Evolutionary conservation across 2,329 filamentous ascomycete species (phyloP).

Genomic region (Pseudocercospora eumusae): DNA sequence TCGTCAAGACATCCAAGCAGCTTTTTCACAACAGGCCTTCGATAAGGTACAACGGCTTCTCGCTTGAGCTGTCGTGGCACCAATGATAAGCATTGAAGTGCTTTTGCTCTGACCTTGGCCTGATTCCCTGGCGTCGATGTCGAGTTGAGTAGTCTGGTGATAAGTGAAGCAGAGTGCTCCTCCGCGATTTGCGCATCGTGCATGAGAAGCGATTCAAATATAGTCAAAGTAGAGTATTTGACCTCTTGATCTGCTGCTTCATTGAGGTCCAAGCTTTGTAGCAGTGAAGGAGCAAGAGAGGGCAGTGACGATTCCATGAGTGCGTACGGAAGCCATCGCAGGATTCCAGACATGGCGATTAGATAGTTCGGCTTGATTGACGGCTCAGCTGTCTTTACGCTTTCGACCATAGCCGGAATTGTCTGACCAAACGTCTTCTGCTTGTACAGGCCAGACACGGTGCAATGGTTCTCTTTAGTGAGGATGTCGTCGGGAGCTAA

Average conservation of each 20-base stretch:
- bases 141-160: slow-evolving; percentile 57
- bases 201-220: slow-evolving; percentile 59
- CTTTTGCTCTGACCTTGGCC: slow-evolving; percentile 49
- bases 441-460: slow-evolving; percentile 62
- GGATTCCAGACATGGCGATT: slow-evolving; percentile 62
- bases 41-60: slow-evolving; percentile 58
- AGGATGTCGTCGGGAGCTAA: slow-evolving; percentile 63
- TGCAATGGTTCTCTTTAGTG: slow-evolving; percentile 61
- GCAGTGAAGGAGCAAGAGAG: slow-evolving; percentile 60
- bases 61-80: slow-evolving; percentile 52
- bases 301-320: slow-evolving; percentile 62
- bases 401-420: slow-evolving; percentile 57
- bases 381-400: slow-evolving; percentile 51
- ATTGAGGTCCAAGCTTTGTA: slow-evolving; percentile 60
- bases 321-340: slow-evolving; percentile 60
- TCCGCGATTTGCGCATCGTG: slow-evolving; percentile 57
- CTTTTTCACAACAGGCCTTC: slow-evolving; percentile 58
- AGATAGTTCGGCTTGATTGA: slow-evolving; percentile 62
- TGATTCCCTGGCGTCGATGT: slow-evolving; percentile 35
- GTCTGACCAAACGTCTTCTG: slow-evolving; percentile 64
- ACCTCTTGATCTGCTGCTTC: slow-evolving; percentile 51
- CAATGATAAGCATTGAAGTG: slow-evolving; percentile 52
- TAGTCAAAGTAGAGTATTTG: slow-evolving; percentile 62
- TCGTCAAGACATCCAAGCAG: slow-evolving; percentile 62
- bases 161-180: slow-evolving; percentile 60